A percentile compares a stretch with the other conserved stretches of the same genome.
Evolutionary conservation across 176 grass and related monocot genomes (phyloP).

Genomic region (Triticum aestivum): IWGSC_CS_RefSeq_v2.1 NC_057806.1:296271225-296271724

Average conservation of each 20-base stretch:
- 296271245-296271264: conserved; percentile 85
- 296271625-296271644: not conserved
- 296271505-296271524: not conserved
- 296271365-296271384: conserved; percentile 88
- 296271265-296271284: conserved; percentile 38
- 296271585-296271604: not conserved
- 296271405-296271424: conserved; percentile 97
- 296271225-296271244: conserved; percentile 92
- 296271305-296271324: not conserved
- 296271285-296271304: conserved; percentile 18
- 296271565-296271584: not conserved
- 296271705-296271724: conserved; percentile 93
- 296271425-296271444: conserved; percentile 98
- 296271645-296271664: not conserved
- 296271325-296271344: conserved; percentile 20
- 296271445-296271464: not conserved
- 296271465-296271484: not conserved
- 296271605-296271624: not conserved
- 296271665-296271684: not conserved
- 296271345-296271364: conserved; percentile 37
- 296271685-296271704: conserved; percentile 63
- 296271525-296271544: not conserved
- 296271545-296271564: not conserved
- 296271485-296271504: conserved; percentile 14
- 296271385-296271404: conserved; percentile 92